A percentile compares a stretch with the other conserved stretches of the same genome.
Evolutionary conservation across 768 basidiomycete species (phyloP).

Genomic region (Pisolithus tinctorius): DNA sequence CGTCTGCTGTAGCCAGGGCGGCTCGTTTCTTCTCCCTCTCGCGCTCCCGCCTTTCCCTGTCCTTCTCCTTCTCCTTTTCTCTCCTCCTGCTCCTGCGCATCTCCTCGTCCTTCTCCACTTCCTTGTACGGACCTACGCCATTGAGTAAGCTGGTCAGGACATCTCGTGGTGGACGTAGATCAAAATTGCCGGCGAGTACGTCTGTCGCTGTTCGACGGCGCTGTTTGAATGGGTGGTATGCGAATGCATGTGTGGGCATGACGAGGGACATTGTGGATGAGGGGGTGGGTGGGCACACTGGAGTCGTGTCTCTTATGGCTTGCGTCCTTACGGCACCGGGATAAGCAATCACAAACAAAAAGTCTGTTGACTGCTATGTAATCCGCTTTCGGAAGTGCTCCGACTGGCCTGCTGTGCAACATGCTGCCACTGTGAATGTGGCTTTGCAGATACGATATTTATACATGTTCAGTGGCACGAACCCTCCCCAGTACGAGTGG

Average conservation of each 20-base stretch:
- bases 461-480: too few species aligned
- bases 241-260: slow-evolving; percentile 7
- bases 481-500: too few species aligned
- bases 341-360: slow-evolving; percentile 31
- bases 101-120: slow-evolving; percentile 57
- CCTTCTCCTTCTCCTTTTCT: slow-evolving; percentile 39
- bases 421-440: background rate
- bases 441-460: background rate
- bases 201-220: slow-evolving; percentile 62
- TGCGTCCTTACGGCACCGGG: slow-evolving; percentile 31
- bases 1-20: slow-evolving; percentile 31
- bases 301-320: slow-evolving; percentile 32
- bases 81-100: slow-evolving; percentile 47
- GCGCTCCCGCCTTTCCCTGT: slow-evolving; percentile 37
- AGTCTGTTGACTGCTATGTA: slow-evolving; percentile 20
- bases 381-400: slow-evolving; percentile 6
- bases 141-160: slow-evolving; percentile 76
- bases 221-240: slow-evolving; percentile 26
- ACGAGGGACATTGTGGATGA: slow-evolving; percentile 17
- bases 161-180: slow-evolving; percentile 59
- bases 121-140: slow-evolving; percentile 61
- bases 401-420: background rate
- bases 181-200: slow-evolving; percentile 72
- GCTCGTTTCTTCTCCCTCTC: slow-evolving; percentile 44
- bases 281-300: slow-evolving; percentile 15